Base-by-base conservation (phyloP, 495 filamentous ascomycete species). In the Terfezia claveryi region DNA sequence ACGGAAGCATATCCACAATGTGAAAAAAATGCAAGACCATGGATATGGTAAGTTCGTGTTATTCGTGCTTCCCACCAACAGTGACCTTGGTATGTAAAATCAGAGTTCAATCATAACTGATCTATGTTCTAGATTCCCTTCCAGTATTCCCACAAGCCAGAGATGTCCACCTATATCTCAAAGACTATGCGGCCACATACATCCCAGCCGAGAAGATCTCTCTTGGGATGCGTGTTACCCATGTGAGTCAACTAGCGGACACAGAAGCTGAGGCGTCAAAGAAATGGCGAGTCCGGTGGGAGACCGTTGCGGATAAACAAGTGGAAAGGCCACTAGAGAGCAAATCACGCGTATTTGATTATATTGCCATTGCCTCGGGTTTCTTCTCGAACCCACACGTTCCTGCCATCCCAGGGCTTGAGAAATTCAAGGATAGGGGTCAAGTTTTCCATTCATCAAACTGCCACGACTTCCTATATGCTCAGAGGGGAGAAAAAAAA, bases 1-100 rank as follows among this genome's bases (percentile, higher is more conserved):
- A 32, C 0, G 7, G 27, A 32, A 32, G 27, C 27, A 32, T 32
- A 5, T 32, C 3, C 63, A 70, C 8, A 64, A 65, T 3, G 61
- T 71, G 10, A 76, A 79, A 1, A 68, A 80, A 65, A 81, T 88
- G 57, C 86, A 85, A 32, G 9, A 75, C 70, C 12, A 87, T 86
- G 7, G 80, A 75, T 72, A 74, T 85, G 64, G 79, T 89, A n/a
- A 82, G 82, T 11, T 66, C 66, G 55, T 94, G 93, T 65, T 67
- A 91, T 17, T 68, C 79, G 56, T 66, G 66, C 4, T 93, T 88
- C 68, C 7, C 4, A 32, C 27, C 0, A 2, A 58, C 64, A 6
- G 54, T 76, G 51, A 69, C 62, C 37, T 89, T 81, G 66, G 67
- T 81, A 9, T 70, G 74, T 0, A 14, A 57, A 2, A 68, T 67